These are phyloP conservation scores for Phialophora expanda DNA, from an alignment of 2,329 filamentous ascomycete species.

Conservation along the genomic window DNA sequence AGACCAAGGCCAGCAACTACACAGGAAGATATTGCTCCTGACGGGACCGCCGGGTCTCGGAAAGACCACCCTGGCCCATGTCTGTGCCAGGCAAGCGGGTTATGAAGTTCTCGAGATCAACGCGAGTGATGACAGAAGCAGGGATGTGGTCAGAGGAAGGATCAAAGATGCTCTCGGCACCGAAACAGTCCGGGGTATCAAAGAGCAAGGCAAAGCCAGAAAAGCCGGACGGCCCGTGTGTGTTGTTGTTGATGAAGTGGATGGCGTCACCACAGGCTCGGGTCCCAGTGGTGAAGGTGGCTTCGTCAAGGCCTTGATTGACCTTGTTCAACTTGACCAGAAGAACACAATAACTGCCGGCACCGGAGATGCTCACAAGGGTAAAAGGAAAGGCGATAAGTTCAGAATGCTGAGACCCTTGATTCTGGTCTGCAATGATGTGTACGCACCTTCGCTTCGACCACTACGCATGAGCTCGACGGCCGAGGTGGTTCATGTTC, in stretches of 20 bases:
- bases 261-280: conserved; percentile 85
- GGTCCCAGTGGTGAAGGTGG: conserved; percentile 79
- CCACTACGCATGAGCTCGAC: conserved; percentile 82
- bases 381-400: conserved; percentile 75
- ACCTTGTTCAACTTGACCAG: conserved; percentile 84
- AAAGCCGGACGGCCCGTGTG: conserved; percentile 87
- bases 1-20: conserved; percentile 72
- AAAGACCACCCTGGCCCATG: conserved; percentile 95
- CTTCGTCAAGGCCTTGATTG: conserved; percentile 92
- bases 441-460: conserved; percentile 87
- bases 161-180: conserved; percentile 92
- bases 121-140: conserved; percentile 91
- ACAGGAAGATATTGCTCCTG: conserved; percentile 85
- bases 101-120: conserved; percentile 98
- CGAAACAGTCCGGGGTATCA: conserved; percentile 79
- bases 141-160: conserved; percentile 84
- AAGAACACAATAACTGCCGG: conserved; percentile 65
- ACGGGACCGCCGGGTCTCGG: conserved; percentile 91
- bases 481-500: conserved; percentile 89
- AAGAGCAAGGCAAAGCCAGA: conserved; percentile 58
- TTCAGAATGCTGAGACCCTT: conserved; percentile 87
- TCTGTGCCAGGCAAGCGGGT: conserved; percentile 91
- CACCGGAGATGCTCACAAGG: conserved; percentile 21
- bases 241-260: conserved; percentile 94
- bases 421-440: conserved; percentile 95